Evolutionary conservation across 129 eudicot genomes (phyloP), one percentile per base, ranked within the genome.

Genomic region (Lactuca saligna): DNA sequence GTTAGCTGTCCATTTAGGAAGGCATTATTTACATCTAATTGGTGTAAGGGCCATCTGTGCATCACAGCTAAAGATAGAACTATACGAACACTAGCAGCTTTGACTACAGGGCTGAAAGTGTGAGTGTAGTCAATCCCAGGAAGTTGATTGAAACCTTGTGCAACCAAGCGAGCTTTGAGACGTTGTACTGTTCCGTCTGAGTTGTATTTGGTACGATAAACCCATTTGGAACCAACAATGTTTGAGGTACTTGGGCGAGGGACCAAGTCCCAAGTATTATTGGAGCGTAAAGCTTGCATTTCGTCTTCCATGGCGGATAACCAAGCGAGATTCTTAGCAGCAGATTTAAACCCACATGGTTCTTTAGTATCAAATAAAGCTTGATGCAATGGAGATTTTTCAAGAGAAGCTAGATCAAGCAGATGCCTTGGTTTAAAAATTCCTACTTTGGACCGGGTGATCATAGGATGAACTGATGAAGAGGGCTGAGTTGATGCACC

Each of bases 41-140:
- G 20, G 20, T 20, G 20, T 20, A 20, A 20, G 20, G 20, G 20
- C 20, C 20, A 20, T 20, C 1, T 20, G 20, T 20, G 20, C 20
- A 20, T 20, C 20, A 20, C 20, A 20, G 1, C 20, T 20, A 20
- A 20, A 20, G 20, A 20, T 20, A 20, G 20, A 20, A 20, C 20
- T 20, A 20, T 20, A 20, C 58, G 7, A 17, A 54, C 17, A 16
- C 20, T 54, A 17, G 58, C 14, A 13, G 58, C 58, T 15, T 54
- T 54, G 8, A 54, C 58, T 13, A 54, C 58, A 17, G 58, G 58
- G 16, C 58, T 13, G 58, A 54, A 54, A n/a, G 58, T 54, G 29
- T 54, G 20, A 54, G 7, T 13, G 20, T 54, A 54, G 16, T 54
- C 25, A 13, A 54, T 2, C 4, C 31, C 58, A 6, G 20, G 17